Evolutionary conservation across 306 rosid species (phyloP), one percentile per base, ranked within the genome.

Genomic region (Medicago ruthenica): DNA sequence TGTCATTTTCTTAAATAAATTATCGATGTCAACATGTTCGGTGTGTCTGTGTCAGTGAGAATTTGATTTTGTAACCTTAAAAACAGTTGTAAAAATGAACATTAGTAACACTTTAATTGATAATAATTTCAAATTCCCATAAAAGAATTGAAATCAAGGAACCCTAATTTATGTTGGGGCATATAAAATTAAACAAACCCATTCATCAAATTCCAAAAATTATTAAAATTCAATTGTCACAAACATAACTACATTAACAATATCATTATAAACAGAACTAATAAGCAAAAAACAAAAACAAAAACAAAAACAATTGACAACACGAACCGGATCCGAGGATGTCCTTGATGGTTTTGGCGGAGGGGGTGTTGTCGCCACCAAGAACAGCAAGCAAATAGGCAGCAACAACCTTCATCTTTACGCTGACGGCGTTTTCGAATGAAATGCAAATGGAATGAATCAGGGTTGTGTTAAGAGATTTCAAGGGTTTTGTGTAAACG

Each of bases 321-420:
- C 7, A 77, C 1, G 22, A 4, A 83, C 89, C 85, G 21, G 84
- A 77, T 55, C 68, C 76, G 31, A 89, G 86, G 20, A 89, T 89
- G 9, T 44, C 10, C 76, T 87, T 85, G 79, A 89, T 39, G 50
- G 70, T 84, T 3, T 37, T 50, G 27, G 81, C 63, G 9, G 87
- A 84, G 16, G 93, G 93, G 45, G 37, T 57, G 53, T 62, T 4
- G 82, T 87, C 83, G 72, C 93, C 93, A 14, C 93, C 91, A 42
- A 89, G 79, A 2, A 85, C 89, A 51, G 91, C 91, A 4, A 89
- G 75, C 84, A 89, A 65, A 40, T 89, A 89, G 0, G 91, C 91
- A 27, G 91, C 93, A 1, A 89, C 61, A 6, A 85, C 88, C 91
- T 89, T 89, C 93, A 89, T 89, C 58, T 69, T 85, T 78, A 81